Evolutionary conservation across 441 rosid genomes (phyloP).

Genomic region (Populus hybrid): DNA sequence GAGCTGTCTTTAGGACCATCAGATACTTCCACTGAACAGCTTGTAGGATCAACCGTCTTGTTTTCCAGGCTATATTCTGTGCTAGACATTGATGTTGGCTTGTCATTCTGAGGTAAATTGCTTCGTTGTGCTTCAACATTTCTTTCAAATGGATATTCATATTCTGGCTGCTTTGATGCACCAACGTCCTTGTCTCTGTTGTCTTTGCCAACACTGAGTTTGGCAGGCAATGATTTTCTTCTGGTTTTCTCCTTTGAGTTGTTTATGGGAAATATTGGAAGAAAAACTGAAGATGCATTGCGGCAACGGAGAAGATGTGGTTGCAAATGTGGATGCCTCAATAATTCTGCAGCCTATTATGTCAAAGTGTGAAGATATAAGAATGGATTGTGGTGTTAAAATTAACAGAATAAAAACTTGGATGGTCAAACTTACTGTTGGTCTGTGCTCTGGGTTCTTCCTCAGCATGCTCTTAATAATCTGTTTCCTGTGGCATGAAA

Average conservation of each 20-base stretch:
- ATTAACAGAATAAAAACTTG: constrained; percentile 10
- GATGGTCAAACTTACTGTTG: constrained; percentile 59
- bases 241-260: constrained; percentile 57
- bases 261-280: constrained; percentile 61
- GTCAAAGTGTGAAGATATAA: constrained; percentile 19
- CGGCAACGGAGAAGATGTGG: constrained; percentile 67
- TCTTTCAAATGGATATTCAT: constrained; percentile 29
- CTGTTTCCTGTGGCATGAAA: constrained; percentile 63
- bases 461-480: constrained; percentile 90
- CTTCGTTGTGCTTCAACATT: constrained; percentile 34
- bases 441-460: constrained; percentile 92
- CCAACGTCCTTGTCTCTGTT: constrained; percentile 32
- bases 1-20: constrained; percentile 57
- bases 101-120: constrained; percentile 33
- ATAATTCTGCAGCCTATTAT: constrained; percentile 78
- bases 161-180: constrained; percentile 39
- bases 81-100: constrained; percentile 48
- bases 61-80: constrained; percentile 61
- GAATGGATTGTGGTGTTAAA: constrained; percentile 5
- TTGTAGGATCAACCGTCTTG: constrained; percentile 67
- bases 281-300: constrained; percentile 63
- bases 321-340: constrained; percentile 82
- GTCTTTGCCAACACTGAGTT: constrained; percentile 34
- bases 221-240: constrained; percentile 50
- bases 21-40: constrained; percentile 37